Conservation (phyloP, 2,329 filamentous ascomycete species). For the Colletotrichum sp. region DNA sequence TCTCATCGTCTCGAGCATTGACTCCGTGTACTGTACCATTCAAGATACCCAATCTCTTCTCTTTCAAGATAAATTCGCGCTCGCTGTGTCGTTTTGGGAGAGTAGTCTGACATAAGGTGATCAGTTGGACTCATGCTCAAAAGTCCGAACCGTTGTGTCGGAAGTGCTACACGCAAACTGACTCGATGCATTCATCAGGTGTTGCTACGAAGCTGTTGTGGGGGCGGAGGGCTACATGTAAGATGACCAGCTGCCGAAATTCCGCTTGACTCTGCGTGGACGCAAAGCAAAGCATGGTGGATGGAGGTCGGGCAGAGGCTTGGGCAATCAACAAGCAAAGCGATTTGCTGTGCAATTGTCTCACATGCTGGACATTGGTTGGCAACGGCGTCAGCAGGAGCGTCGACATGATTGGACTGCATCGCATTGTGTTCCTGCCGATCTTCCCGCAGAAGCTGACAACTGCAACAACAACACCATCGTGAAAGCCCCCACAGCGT, state of each 20-base stretch:
- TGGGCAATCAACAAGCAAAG: fast-evolving
- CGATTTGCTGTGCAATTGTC: neutral
- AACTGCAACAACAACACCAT: neutral
- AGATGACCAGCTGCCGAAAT: neutral
- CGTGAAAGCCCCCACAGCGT: neutral
- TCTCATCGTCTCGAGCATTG: neutral
- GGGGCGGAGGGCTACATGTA: neutral
- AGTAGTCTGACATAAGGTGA: neutral
- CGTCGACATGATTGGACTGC: neutral
- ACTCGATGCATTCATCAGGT: neutral
- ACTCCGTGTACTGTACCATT: neutral
- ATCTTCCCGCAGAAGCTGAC: neutral
- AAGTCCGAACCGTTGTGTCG: neutral
- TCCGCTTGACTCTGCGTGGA: fast-evolving
- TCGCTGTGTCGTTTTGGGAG: fast-evolving
- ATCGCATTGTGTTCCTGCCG: neutral
- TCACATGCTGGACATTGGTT: neutral
- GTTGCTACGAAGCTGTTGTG: fast-evolving
- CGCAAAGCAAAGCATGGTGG: neutral
- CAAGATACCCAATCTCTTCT: neutral
- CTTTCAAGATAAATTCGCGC: neutral
- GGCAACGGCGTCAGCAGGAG: neutral
- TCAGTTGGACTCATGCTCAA: fast-evolving
- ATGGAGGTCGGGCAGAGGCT: fast-evolving
- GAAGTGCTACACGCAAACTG: fast-evolving